Base-by-base conservation (phyloP, 2,329 filamentous ascomycete species). In the Sclerotinia minor region DNA sequence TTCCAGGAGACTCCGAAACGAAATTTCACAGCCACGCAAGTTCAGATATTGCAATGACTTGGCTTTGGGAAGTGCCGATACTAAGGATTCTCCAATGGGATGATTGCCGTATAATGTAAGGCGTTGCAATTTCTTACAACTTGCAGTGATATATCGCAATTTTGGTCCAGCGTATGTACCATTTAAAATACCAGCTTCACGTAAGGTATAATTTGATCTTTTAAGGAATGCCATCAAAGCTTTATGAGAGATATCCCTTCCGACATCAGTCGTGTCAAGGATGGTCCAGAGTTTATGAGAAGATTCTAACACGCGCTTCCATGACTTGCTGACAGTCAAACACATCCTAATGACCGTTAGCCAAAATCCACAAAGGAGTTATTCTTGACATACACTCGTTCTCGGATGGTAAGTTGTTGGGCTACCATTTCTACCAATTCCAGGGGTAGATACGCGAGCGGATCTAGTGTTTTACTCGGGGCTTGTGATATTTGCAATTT, bases 351-450 rank as follows among this genome's bases (percentile, higher is more conserved):
- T 41, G 17, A 47, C 41, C 26, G 63, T 72, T 24, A 73, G 72
- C 44, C 49, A 3, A 49, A 24, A 24, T 13, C 1, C 21, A 45
- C 11, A 32, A 58, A 8, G 17, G 5, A 21, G 24, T 17, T 15
- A 13, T 67, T 17, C 54, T n/a, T 7, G 8, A 59, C 75, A 59
- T 72, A 77, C 75, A 76, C 72, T 71, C 71, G 68, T 59, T 76
- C 75, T 67, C 74, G 71, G 67, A 76, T 74, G 2, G 64, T 59
- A 15, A 79, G 71, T 64, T 75, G 47, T n/a, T 72, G 63, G 19
- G 72, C 72, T 15, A 78, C 66, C 71, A 78, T 76, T 58, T 74
- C 61, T 54, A 70, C 74, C n/a, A 79, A 38, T 65, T 79, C 78
- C 11, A 74, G 35, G 9, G 78, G 77, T 38, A 79, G 72, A 57